Evolutionary conservation across 768 basidiomycete species (phyloP), one percentile per base, ranked within the genome.

Genomic region (Boletellus ananiceps): DNA sequence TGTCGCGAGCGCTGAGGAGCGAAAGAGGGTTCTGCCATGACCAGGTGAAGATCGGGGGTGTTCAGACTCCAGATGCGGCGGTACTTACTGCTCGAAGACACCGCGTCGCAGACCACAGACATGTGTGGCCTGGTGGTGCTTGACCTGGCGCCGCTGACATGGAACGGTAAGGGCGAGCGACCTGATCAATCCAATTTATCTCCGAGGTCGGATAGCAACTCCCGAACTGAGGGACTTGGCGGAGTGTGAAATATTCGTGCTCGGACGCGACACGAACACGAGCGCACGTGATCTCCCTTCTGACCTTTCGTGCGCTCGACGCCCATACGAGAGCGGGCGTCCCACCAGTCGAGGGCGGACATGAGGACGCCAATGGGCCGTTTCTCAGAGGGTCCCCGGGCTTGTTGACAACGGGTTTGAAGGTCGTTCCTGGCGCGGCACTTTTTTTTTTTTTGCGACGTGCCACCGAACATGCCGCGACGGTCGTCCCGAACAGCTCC

Each of bases 1-100:
- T 67, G 65, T 45, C 60, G 56, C 29, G 68, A 64, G 51, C 72
- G 69, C 15, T 71, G 66, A 19, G 69, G 67, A 13, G 64, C 71
- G 5, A 73, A 66, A 4, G 63, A 56, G 27, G 71, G 61, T 31
- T 69, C 69, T 70, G 48, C 44, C 58, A 55, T 56, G 48, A 8
- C 15, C 47, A 27, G 69, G 66, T 32, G 49, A 52, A 46, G 40
- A 13, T 47, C 50, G 57, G 62, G 19, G 55, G 57, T 19, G 44
- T 46, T 47, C 58, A 59, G 33, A 61, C 46, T 55, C 59, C 15
- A 69, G 65, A 19, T 61, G 69, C 19, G 4, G 36, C 47, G 47
- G 60, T 36, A 37, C 60, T 47, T 51, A 58, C 62, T 53, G 43
- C 49, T 43, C 29, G 46, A 32, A 31, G 49, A 25, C 29, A 55